Evolutionary conservation across 352 stramenopile genomes (phyloP), one percentile per base, ranked within the genome.

Genomic region (Pythium insidiosum): DNA sequence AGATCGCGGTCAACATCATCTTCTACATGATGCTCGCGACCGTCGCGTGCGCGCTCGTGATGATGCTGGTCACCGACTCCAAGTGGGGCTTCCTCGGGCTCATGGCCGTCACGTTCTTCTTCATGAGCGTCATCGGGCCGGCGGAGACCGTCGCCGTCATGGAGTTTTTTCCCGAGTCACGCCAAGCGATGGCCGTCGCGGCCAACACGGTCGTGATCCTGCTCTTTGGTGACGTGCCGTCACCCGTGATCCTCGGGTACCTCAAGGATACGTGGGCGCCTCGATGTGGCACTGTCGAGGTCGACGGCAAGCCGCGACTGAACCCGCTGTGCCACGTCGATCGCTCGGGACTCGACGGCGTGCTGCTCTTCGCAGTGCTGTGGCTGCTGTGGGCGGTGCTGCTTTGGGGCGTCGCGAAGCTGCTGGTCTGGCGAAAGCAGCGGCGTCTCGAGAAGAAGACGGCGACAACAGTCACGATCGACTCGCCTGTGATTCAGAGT

Each of bases 191-290:
- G 55, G 79, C 77, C 20, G 68, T 93, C 43, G 88, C 74, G 5
- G 63, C 94, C 5, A 86, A 84, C 52, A 85, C 71, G 40, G 51
- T 97, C 7, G 64, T 86, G 21, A 80, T 93, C 19, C 88, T 96
- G 59, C 52, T 87, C 15, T 68, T 97, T 20, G 89, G 89, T 4
- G 89, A 97, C 63, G 86, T 97, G 7, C 88, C 89, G 3, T 67
- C 76, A 0, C 89, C 89, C 2, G 76, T 95, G 24, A 56, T 96
- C 38, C 67, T 97, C 42, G 89, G 89, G 12, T 63, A 65, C 20
- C 58, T 97, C 33, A 89, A 90, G 45, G 89, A 97, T 56, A 58
- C 58, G 21, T 73, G 90, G 45, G 83, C 88, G 4, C 88, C 88
- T 6, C 58, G 69, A 28, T 95, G 84, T 38, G 65, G 61, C 16